Conservation (phyloP, 2,329 filamentous ascomycete species). For the Paraphoma chrysanthemicola region DNA sequence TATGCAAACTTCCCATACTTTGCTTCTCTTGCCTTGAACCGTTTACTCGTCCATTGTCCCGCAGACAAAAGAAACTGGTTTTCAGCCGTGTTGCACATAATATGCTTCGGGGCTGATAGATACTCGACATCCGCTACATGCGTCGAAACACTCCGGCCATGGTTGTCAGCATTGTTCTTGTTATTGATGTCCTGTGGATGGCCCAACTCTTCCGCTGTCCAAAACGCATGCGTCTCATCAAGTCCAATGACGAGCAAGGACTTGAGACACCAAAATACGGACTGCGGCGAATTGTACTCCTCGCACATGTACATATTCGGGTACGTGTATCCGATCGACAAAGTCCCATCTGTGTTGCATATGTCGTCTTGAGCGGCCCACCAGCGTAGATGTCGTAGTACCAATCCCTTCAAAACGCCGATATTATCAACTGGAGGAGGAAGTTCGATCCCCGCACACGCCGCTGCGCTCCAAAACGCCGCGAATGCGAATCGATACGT, state of each 20-base stretch:
- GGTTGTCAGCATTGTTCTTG: background rate
- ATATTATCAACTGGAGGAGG: slow-evolving; percentile 40
- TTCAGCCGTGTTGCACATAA: slow-evolving; percentile 46
- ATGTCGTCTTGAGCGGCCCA: slow-evolving; percentile 51
- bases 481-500: slow-evolving; percentile 58
- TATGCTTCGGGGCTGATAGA: slow-evolving; percentile 46
- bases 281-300: slow-evolving; percentile 63
- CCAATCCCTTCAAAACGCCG: slow-evolving; percentile 53
- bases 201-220: slow-evolving; percentile 50
- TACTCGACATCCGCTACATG: slow-evolving; percentile 9
- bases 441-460: slow-evolving; percentile 48
- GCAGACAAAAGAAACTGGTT: slow-evolving; percentile 23
- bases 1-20: slow-evolving; percentile 39
- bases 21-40: slow-evolving; percentile 22
- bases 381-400: slow-evolving; percentile 57
- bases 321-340: slow-evolving; percentile 53
- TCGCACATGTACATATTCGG: slow-evolving; percentile 61
- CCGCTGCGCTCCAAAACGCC: slow-evolving; percentile 54
- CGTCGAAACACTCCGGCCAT: no score
- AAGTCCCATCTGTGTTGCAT: slow-evolving; percentile 55
- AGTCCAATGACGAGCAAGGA: slow-evolving; percentile 51
- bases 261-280: slow-evolving; percentile 60
- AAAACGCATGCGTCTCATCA: slow-evolving; percentile 48
- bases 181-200: slow-evolving; percentile 1
- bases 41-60: slow-evolving; percentile 15